Percentiles rank a stretch among this genome's conserved stretches.
Conservation (phyloP, 1,284 basidiomycete species). For the Ustilago esculenta region DNA sequence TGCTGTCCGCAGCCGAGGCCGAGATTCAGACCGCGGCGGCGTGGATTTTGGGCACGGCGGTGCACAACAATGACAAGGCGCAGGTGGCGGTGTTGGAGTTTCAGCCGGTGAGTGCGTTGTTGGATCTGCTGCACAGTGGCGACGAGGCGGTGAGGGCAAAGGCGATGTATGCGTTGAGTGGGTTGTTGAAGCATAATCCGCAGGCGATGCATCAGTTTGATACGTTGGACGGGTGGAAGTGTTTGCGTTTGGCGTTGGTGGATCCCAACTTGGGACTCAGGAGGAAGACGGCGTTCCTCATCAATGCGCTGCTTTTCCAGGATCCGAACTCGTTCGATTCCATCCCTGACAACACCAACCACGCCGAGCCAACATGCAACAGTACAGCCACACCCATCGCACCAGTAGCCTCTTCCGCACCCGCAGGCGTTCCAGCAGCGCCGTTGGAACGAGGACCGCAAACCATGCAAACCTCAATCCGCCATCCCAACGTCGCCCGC, state of each 20-base stretch:
- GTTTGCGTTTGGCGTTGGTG: slow-evolving; percentile 74
- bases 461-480: slow-evolving; percentile 39
- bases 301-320: slow-evolving; percentile 80
- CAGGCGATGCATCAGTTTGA: slow-evolving; percentile 75
- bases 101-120: slow-evolving; percentile 72
- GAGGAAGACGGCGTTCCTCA: slow-evolving; percentile 84
- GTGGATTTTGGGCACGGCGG: slow-evolving; percentile 92
- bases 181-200: slow-evolving; percentile 83
- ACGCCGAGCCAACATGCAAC: too few relatives aligned
- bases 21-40: slow-evolving; percentile 77
- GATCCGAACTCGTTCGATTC: slow-evolving; percentile 34
- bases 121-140: slow-evolving; percentile 72
- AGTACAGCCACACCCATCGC: slow-evolving; percentile 51
- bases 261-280: slow-evolving; percentile 83
- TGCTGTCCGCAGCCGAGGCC: slow-evolving; percentile 74
- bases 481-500: slow-evolving; percentile 55
- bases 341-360: slow-evolving; percentile 65
- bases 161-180: slow-evolving; percentile 86
- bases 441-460: slow-evolving; percentile 65
- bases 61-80: slow-evolving; percentile 93
- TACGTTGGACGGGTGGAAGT: slow-evolving; percentile 76
- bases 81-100: slow-evolving; percentile 76
- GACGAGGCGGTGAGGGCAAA: slow-evolving; percentile 71
- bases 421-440: slow-evolving; percentile 22
- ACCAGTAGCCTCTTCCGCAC: slow-evolving; percentile 7